Percentiles rank a stretch among this genome's conserved stretches.
Conservation (phyloP, 2,329 filamentous ascomycete species). For the Nectriaceae sp. region DNA sequence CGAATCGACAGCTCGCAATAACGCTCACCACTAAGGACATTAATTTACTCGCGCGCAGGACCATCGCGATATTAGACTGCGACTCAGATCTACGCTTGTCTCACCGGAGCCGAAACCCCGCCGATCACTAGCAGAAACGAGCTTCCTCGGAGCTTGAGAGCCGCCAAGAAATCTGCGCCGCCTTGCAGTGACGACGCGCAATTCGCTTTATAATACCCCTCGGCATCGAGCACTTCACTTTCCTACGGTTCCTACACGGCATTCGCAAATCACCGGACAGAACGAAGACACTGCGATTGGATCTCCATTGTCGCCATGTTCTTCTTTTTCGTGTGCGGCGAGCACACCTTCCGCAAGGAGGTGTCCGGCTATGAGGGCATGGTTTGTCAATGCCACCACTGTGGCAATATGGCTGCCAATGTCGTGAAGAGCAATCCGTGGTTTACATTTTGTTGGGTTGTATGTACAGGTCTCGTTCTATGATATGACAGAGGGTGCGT, state of each 20-base stretch:
- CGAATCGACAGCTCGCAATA: no score
- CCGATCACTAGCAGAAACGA: no score
- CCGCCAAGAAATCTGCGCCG: background rate
- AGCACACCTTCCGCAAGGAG: conserved; percentile 62
- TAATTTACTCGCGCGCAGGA: no score
- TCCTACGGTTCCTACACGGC: background rate
- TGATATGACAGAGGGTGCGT: conserved; percentile 1
- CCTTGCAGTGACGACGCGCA: conserved; percentile 1
- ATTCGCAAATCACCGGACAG: no score
- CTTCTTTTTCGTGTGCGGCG: conserved; percentile 63
- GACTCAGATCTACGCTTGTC: no score
- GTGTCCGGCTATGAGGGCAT: conserved; percentile 63
- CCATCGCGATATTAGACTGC: no score
- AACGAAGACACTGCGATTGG: background rate
- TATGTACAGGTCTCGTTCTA: conserved; percentile 37
- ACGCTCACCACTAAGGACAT: no score
- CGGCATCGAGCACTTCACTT: background rate
- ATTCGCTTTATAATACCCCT: background rate
- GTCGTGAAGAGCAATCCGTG: conserved; percentile 68
- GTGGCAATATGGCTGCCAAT: conserved; percentile 62
- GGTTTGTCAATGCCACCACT: conserved; percentile 65
- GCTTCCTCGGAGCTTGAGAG: no score
- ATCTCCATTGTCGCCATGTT: conserved; percentile 51
- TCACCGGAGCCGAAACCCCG: no score
- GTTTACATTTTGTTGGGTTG: conserved; percentile 80